Evolutionary conservation across 495 filamentous ascomycete species (phyloP).

Genomic region (Neohortaea acidophila): DNA sequence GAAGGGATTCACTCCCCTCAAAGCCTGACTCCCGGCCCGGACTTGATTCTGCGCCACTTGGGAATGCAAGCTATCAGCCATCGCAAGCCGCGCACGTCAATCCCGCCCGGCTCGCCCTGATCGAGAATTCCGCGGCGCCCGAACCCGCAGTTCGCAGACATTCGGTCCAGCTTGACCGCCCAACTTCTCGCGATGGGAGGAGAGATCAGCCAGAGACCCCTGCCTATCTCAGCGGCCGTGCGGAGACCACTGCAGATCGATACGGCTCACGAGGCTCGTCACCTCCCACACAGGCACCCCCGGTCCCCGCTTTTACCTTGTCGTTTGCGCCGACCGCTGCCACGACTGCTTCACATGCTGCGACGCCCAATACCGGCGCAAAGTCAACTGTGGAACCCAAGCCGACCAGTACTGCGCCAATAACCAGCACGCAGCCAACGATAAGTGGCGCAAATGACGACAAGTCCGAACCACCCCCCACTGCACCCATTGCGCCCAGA

Average conservation of each 20-base stretch:
- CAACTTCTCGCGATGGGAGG: constrained; percentile 4
- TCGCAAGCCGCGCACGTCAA: constrained; percentile 10
- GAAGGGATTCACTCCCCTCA: constrained; percentile 14
- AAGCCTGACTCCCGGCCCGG: constrained; percentile 5
- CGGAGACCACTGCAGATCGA: constrained; percentile 11
- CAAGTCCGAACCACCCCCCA: constrained; percentile 6
- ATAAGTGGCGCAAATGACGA: background rate
- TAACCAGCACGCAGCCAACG: background rate
- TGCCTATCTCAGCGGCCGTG: constrained; percentile 14
- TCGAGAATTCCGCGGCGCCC: constrained; percentile 9
- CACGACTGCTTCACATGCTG: constrained; percentile 11
- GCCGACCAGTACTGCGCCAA: no score
- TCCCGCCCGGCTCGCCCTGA: constrained; percentile 13
- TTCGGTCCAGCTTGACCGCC: constrained; percentile 1
- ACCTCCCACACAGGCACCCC: constrained; percentile 63
- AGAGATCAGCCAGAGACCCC: constrained; percentile 10
- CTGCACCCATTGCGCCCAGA: constrained; percentile 5
- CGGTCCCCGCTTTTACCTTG: constrained; percentile 56
- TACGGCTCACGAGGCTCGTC: constrained; percentile 15
- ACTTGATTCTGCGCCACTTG: constrained; percentile 1
- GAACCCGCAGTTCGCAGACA: constrained; percentile 8
- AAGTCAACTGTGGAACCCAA: no score
- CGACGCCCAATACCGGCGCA: no score
- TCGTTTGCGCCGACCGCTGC: constrained; percentile 10
- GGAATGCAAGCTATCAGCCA: background rate